Conservation (phyloP, 1,139 yeast genomes). For the Candida sp. region DNA sequence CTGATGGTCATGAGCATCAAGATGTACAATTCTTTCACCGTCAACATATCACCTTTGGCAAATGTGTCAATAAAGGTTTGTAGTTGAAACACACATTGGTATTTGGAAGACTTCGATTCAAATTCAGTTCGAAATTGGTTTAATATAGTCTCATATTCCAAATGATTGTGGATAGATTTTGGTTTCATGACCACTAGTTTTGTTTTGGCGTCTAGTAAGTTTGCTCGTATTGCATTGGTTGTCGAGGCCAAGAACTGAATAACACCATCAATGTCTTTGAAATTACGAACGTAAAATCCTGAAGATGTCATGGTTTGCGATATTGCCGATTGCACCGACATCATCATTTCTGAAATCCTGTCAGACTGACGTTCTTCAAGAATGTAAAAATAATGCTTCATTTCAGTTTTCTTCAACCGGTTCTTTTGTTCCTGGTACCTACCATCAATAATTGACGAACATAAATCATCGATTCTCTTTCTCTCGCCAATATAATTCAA, state of each 20-base stretch:
- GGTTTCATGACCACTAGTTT: constrained; percentile 50
- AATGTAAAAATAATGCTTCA: constrained; percentile 67
- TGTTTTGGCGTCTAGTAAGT: constrained; percentile 25
- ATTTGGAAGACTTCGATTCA: constrained; percentile 18
- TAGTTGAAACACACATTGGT: constrained; percentile 62
- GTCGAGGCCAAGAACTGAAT: constrained; percentile 57
- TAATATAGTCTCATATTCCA: constrained; percentile 44
- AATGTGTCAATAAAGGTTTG: constrained; percentile 66
- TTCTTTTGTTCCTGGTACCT: constrained; percentile 83
- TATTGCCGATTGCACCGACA: constrained; percentile 74
- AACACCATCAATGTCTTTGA: constrained; percentile 75
- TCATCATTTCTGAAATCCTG: constrained; percentile 44
- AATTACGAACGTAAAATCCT: constrained; percentile 64
- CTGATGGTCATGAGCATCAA: constrained; percentile 73
- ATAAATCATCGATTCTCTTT: constrained; percentile 84
- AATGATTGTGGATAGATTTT: constrained; percentile 45
- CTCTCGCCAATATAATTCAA: constrained; percentile 84
- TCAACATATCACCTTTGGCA: constrained; percentile 67
- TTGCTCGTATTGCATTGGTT: constrained; percentile 46
- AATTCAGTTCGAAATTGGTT: constrained; percentile 42
- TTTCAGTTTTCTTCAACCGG: constrained; percentile 66
- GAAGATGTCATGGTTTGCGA: constrained; percentile 68
- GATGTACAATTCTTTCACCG: constrained; percentile 74
- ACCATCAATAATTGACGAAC: constrained; percentile 80
- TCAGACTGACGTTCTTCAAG: constrained; percentile 68